Percentiles rank a stretch among this genome's conserved stretches.
These are phyloP conservation scores for Colletotrichum spaethianum DNA, from an alignment of 2,329 filamentous ascomycete species.

Conservation along the genomic window DNA sequence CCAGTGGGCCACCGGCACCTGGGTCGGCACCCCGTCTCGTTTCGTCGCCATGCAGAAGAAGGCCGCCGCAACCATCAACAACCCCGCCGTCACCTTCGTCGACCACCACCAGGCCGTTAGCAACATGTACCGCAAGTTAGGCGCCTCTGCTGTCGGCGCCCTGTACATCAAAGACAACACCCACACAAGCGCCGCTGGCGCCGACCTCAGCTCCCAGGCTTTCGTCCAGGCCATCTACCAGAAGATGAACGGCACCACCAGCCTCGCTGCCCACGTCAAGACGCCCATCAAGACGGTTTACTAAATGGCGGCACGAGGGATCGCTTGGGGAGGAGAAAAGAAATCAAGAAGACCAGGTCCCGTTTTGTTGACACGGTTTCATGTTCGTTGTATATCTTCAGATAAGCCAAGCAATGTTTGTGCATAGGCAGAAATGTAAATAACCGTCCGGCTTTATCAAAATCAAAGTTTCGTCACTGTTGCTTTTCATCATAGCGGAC, in stretches of 20 bases:
- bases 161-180: conserved; percentile 74
- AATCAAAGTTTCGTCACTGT: background rate
- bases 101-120: conserved; percentile 72
- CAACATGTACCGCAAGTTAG: conserved; percentile 66
- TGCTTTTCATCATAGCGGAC: background rate
- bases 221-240: conserved; percentile 57
- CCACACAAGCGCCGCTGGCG: conserved; percentile 70
- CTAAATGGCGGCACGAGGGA: background rate
- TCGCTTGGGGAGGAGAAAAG: background rate
- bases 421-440: background rate
- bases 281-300: conserved; percentile 39
- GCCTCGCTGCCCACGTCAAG: conserved; percentile 46
- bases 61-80: conserved; percentile 47
- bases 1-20: conserved; percentile 71
- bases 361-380: background rate
- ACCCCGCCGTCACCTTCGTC: conserved; percentile 65
- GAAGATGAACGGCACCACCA: conserved; percentile 49
- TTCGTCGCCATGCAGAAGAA: conserved; percentile 68
- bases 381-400: conserved; percentile 1
- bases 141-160: conserved; percentile 63
- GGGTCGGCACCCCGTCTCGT: conserved; percentile 60
- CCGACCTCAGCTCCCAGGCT: conserved; percentile 67
- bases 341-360: background rate
- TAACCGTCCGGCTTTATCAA: background rate
- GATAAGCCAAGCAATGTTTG: background rate